Base-by-base conservation (phyloP, 1,139 yeast species). In the Hanseniaspora gamundiae region DNA sequence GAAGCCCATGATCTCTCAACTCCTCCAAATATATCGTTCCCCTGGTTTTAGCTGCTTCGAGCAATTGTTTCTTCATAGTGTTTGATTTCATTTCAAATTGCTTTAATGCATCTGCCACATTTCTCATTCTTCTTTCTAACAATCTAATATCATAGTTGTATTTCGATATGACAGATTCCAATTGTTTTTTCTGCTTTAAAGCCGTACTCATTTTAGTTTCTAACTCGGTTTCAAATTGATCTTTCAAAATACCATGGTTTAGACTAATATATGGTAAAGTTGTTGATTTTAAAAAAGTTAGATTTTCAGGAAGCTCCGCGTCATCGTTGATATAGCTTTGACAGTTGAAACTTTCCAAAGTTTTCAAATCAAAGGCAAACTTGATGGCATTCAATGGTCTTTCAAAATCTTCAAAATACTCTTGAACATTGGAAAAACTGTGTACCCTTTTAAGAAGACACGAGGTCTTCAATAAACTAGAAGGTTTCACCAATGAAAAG, bases 141-240 rank as follows among this genome's bases (percentile, higher is more conserved):
- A 85, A 71, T 46, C 94, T 66, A 22, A 86, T 71, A 56, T 91
- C 95, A 59, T 88, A 91, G 45, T 78, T 74, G 47, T 91, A 66
- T 49, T 94, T 69, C 21, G 94, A 91, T 29, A 83, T 76, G 38
- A 81, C 68, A 2, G 84, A 76, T 31, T 78, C 77, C 39, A 86
- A 69, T 47, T 82, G 88, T 35, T 67, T 66, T 49, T 82, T 65
- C 49, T 76, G 80, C 40, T 62, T 65, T 42, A 70, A 64, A 40
- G 80, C 59, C 50, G 52, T 58, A 41, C 55, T 58, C 48, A 59
- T 63, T 48, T 56, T 60, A n/a, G 55, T 56, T n/a, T 55, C 54
- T 24, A 40, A 38, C 39, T 39, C 36, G 11, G 13, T 33, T 17
- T 33, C 36, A 33, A n/a, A 33, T 19, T 33, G 36, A 17, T 33